Evolutionary conservation across 108 stramenopile species (phyloP).

Genomic region (Aurantiochytrium sp.): DNA sequence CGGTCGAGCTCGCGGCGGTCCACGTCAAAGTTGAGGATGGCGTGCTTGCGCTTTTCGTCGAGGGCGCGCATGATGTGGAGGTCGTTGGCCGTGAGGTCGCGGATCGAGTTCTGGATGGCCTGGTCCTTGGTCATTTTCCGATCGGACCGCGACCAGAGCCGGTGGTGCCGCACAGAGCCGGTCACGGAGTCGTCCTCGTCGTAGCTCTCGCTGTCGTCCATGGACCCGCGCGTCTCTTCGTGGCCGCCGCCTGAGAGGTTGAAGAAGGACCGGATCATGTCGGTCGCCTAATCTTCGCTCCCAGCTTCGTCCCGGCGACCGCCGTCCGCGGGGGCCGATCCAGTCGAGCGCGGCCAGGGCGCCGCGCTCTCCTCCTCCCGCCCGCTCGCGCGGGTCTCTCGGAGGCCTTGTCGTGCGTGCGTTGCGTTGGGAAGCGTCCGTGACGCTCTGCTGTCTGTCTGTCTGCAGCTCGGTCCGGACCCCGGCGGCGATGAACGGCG

Average conservation of each 20-base stretch:
- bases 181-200: not conserved
- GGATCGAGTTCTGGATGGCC: not conserved
- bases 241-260: not conserved
- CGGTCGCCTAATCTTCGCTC: too few species aligned
- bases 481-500: too few species aligned
- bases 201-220: not conserved
- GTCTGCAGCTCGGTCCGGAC: too few species aligned
- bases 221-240: not conserved
- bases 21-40: not conserved
- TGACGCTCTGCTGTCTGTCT: too few species aligned
- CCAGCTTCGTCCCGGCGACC: too few species aligned
- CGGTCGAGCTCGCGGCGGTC: conserved; percentile 16
- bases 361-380: too few species aligned
- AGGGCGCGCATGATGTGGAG: not conserved
- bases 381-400: too few species aligned
- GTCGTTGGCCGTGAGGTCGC: not conserved
- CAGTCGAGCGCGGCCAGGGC: too few species aligned
- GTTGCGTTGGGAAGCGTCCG: too few species aligned
- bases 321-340: too few species aligned
- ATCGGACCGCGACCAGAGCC: not conserved
- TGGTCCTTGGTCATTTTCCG: not conserved
- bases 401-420: too few species aligned
- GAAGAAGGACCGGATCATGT: too few species aligned
- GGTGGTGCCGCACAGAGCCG: not conserved
- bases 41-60: not conserved